Evolutionary conservation across 768 basidiomycete species (phyloP).

Genomic region (Boletus rufocinnamomeus): DNA sequence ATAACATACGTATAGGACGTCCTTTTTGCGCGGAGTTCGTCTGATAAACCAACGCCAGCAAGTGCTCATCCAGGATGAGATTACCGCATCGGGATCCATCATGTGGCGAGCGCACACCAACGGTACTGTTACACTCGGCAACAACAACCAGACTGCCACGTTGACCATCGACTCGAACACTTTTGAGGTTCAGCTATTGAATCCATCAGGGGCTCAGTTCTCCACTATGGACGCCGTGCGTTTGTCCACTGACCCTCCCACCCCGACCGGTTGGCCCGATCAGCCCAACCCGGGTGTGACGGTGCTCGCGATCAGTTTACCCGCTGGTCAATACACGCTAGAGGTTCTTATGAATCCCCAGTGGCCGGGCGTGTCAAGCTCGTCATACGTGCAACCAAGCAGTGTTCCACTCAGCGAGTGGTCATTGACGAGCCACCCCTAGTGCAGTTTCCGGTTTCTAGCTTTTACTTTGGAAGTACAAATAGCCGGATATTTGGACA

Average conservation of each 20-base stretch:
- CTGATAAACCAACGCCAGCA: conserved; percentile 81
- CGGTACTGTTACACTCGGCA: conserved; percentile 66
- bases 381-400: conserved; percentile 64
- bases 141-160: conserved; percentile 67
- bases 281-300: conserved; percentile 77
- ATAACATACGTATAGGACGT: conserved; percentile 46
- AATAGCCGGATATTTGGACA: conserved; percentile 3
- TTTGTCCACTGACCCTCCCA: conserved; percentile 59
- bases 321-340: conserved; percentile 71
- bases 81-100: conserved; percentile 56
- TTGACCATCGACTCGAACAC: conserved; percentile 71
- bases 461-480: not conserved
- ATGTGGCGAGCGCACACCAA: conserved; percentile 98
- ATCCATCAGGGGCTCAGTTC: conserved; percentile 66
- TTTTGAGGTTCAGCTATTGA: conserved; percentile 65
- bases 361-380: conserved; percentile 70
- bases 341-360: conserved; percentile 94
- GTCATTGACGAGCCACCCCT: conserved; percentile 73
- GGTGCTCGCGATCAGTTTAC: conserved; percentile 69
- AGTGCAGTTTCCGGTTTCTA: conserved; percentile 11
- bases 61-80: conserved; percentile 92
- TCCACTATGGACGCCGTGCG: conserved; percentile 54
- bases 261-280: conserved; percentile 60
- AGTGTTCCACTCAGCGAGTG: conserved; percentile 72
- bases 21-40: conserved; percentile 84